phyloP scores from a whole-genome alignment of 352 stramenopile genomes.

The Phytophthora chlamydospora region DNA sequence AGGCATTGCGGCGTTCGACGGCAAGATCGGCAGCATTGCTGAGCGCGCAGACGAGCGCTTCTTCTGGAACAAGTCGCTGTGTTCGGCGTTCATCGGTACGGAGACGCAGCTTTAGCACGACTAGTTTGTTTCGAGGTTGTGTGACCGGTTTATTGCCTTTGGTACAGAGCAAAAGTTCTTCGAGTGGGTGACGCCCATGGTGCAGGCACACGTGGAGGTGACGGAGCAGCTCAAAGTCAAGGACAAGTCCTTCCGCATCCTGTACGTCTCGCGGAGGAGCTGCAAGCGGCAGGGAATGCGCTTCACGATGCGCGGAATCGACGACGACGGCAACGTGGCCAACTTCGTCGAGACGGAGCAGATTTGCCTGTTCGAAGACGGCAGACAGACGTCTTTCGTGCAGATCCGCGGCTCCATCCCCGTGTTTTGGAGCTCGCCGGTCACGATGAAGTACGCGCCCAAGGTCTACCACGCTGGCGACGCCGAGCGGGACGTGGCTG shows the following conservation, averaged over 20 bases:
- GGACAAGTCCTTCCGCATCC: constrained; percentile 61
- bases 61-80: constrained; percentile 92
- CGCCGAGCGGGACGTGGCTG: constrained; percentile 50
- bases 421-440: constrained; percentile 91
- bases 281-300: constrained; percentile 88
- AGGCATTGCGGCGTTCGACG: constrained; percentile 65
- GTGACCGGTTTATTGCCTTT: not conserved
- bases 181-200: constrained; percentile 82
- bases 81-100: constrained; percentile 60
- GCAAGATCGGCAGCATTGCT: constrained; percentile 55
- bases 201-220: constrained; percentile 69
- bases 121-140: constrained; percentile 11
- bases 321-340: constrained; percentile 90
- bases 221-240: constrained; percentile 55
- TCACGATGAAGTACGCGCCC: constrained; percentile 94
- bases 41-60: constrained; percentile 90
- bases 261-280: constrained; percentile 79
- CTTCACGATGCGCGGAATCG: constrained; percentile 94
- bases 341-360: constrained; percentile 98
- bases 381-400: constrained; percentile 64
- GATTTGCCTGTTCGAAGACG: constrained; percentile 81
- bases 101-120: not conserved
- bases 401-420: constrained; percentile 96
- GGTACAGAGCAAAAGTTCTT: constrained; percentile 74
- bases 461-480: constrained; percentile 72